Evolutionary conservation across 768 basidiomycete species (phyloP).

Genomic region (Daedaleopsis sinensis): DNA sequence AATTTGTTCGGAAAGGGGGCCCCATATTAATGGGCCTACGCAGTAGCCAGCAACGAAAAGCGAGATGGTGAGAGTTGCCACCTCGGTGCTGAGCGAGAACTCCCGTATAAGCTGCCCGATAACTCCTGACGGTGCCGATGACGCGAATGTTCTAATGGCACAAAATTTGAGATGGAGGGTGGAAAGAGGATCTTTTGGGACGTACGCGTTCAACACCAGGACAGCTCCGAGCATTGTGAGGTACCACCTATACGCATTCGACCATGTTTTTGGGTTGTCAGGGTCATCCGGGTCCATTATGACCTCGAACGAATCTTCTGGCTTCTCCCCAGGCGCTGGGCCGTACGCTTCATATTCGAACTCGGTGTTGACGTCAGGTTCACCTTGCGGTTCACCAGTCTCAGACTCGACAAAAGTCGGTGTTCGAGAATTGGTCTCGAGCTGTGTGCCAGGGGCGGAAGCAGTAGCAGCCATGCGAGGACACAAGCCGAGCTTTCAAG

Average conservation of each 20-base stretch:
- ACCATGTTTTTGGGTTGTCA: constrained; percentile 28
- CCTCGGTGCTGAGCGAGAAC: constrained; percentile 53
- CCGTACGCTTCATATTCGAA: constrained; percentile 30
- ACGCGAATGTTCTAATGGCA: constrained; percentile 58
- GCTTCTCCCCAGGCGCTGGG: constrained; percentile 28
- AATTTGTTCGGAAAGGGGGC: constrained; percentile 49
- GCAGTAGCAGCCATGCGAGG: background rate
- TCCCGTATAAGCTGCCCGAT: constrained; percentile 45
- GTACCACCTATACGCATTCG: constrained; percentile 28
- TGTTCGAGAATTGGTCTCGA: constrained; percentile 16
- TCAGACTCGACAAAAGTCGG: constrained; percentile 21
- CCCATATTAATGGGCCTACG: constrained; percentile 64
- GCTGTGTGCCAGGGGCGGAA: too few species aligned
- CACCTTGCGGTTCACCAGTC: background rate
- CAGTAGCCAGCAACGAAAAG: constrained; percentile 73
- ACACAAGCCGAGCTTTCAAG: background rate
- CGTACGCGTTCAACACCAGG: constrained; percentile 41
- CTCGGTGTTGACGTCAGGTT: constrained; percentile 21
- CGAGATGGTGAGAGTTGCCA: constrained; percentile 57
- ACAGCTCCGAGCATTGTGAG: constrained; percentile 28
- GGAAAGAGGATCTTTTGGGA: constrained; percentile 1
- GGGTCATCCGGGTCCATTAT: constrained; percentile 26
- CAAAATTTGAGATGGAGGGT: constrained; percentile 48
- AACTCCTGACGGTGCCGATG: constrained; percentile 58
- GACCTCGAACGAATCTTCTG: constrained; percentile 29